Conservation (phyloP, 2,329 filamentous ascomycete species). For the Fusarium sp. region DNA sequence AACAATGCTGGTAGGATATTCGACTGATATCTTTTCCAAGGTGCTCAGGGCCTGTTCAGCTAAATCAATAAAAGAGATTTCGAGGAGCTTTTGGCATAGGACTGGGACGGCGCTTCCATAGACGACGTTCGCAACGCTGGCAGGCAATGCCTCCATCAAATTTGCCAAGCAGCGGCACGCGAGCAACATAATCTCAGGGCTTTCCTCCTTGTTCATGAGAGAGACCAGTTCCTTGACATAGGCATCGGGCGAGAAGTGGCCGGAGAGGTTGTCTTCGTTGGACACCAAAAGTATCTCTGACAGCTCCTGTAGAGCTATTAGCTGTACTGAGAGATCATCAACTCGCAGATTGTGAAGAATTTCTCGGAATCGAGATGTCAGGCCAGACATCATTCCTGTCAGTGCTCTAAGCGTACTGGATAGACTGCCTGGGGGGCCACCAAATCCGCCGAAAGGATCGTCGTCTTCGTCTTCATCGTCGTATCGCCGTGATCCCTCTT, state of each 20-base stretch:
- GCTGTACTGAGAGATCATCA: conserved; percentile 89
- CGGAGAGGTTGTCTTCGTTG: conserved; percentile 95
- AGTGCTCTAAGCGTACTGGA: conserved; percentile 87
- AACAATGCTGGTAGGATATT: conserved; percentile 95
- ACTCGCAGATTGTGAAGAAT: conserved; percentile 81
- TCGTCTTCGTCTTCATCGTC: conserved; percentile 76
- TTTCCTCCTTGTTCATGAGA: conserved; percentile 95
- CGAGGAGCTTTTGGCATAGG: conserved; percentile 91
- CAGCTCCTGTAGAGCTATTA: conserved; percentile 92
- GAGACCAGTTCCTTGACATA: conserved; percentile 95
- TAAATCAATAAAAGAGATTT: conserved; percentile 97
- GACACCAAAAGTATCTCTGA: conserved; percentile 94
- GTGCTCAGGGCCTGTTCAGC: conserved; percentile 98
- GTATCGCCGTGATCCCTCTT: conserved; percentile 56
- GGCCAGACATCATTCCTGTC: conserved; percentile 91
- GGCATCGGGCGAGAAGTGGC: conserved; percentile 92
- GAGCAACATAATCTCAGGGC: conserved; percentile 96
- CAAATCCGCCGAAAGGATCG: conserved; percentile 74
- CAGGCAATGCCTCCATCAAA: conserved; percentile 94
- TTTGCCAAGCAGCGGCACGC: conserved; percentile 97
- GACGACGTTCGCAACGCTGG: conserved; percentile 93
- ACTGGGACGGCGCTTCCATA: conserved; percentile 97
- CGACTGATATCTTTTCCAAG: conserved; percentile 95
- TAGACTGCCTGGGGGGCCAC: conserved; percentile 72
- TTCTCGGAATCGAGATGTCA: conserved; percentile 82